Percentiles rank a stretch among this genome's conserved stretches.
Conservation (phyloP, 2,329 filamentous ascomycete genomes). For the Thelonectria rubi region DNA sequence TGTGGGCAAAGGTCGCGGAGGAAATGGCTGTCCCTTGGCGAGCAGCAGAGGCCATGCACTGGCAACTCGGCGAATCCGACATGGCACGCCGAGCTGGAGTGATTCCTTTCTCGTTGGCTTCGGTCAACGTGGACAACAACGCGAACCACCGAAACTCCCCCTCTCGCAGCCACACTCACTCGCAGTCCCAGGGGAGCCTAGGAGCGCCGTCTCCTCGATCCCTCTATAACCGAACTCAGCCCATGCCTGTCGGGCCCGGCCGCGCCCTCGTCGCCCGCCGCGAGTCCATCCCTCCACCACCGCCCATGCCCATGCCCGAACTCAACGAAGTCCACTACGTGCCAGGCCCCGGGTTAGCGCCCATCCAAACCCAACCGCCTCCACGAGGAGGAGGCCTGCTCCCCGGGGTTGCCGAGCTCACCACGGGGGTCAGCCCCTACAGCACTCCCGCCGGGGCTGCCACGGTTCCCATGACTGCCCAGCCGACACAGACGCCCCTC, state of each 20-base stretch:
- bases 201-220: slow-evolving; percentile 52
- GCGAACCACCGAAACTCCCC: slow-evolving; percentile 54
- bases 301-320: slow-evolving; percentile 44
- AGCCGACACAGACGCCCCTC: slow-evolving; percentile 48
- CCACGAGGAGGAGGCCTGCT: slow-evolving; percentile 57
- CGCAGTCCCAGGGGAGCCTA: slow-evolving; percentile 57
- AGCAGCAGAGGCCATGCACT: slow-evolving; percentile 97
- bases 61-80: slow-evolving; percentile 91
- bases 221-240: slow-evolving; percentile 51
- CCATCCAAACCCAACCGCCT: slow-evolving; percentile 59
- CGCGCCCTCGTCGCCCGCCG: slow-evolving; percentile 53
- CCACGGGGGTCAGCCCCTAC: slow-evolving; percentile 70
- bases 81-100: slow-evolving; percentile 94
- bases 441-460: slow-evolving; percentile 57
- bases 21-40: slow-evolving; percentile 97
- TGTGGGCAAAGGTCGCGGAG: slow-evolving; percentile 96
- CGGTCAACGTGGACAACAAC: slow-evolving; percentile 58
- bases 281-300: slow-evolving; percentile 50
- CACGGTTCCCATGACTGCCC: slow-evolving; percentile 43
- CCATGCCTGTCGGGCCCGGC: slow-evolving; percentile 46
- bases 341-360: slow-evolving; percentile 57
- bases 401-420: slow-evolving; percentile 70
- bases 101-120: slow-evolving; percentile 79
- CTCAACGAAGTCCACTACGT: slow-evolving; percentile 46
- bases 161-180: slow-evolving; percentile 52